Evolutionary conservation across 1,139 yeast species (phyloP).

Genomic region (Kluyveromyces marxianus): DNA sequence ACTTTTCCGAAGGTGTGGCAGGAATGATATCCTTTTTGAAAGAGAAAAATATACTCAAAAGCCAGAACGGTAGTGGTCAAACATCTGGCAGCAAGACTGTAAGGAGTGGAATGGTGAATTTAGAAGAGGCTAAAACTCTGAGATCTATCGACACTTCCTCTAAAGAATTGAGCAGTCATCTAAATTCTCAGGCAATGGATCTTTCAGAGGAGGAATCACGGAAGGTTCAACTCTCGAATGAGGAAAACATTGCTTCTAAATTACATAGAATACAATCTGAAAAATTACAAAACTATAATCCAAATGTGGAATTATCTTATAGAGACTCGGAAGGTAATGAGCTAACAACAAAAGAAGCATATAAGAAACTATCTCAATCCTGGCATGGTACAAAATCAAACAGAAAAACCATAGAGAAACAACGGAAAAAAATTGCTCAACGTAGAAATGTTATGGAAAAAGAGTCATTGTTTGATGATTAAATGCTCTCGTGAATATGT

Average conservation of each 20-base stretch:
- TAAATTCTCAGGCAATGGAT: slow-evolving; percentile 17
- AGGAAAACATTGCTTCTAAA: slow-evolving; percentile 21
- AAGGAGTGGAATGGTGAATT: background rate
- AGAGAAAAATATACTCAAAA: slow-evolving; percentile 37
- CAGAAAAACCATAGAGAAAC: slow-evolving; percentile 33
- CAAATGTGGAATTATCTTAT: slow-evolving; percentile 57
- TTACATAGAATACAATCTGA: slow-evolving; percentile 19
- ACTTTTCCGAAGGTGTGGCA: slow-evolving; percentile 47
- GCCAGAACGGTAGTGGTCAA: slow-evolving; percentile 16
- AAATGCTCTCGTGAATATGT: too few relatives aligned
- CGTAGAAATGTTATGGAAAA: slow-evolving; percentile 27
- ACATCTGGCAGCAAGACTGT: background rate
- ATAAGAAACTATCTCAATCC: slow-evolving; percentile 73
- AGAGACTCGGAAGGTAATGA: slow-evolving; percentile 65
- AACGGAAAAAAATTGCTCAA: slow-evolving; percentile 33
- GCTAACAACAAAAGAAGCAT: slow-evolving; percentile 69
- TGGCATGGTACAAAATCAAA: slow-evolving; percentile 68
- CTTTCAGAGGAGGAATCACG: slow-evolving; percentile 38
- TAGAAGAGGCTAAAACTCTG: background rate
- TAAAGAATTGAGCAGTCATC: slow-evolving; percentile 8
- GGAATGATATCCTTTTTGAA: slow-evolving; percentile 49
- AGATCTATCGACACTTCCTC: background rate
- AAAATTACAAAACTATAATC: slow-evolving; percentile 46
- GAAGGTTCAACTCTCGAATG: slow-evolving; percentile 29
- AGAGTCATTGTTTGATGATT: background rate